Evolutionary conservation across 2,329 filamentous ascomycete species (phyloP).

Genomic region (Bipolaris bicolor): DNA sequence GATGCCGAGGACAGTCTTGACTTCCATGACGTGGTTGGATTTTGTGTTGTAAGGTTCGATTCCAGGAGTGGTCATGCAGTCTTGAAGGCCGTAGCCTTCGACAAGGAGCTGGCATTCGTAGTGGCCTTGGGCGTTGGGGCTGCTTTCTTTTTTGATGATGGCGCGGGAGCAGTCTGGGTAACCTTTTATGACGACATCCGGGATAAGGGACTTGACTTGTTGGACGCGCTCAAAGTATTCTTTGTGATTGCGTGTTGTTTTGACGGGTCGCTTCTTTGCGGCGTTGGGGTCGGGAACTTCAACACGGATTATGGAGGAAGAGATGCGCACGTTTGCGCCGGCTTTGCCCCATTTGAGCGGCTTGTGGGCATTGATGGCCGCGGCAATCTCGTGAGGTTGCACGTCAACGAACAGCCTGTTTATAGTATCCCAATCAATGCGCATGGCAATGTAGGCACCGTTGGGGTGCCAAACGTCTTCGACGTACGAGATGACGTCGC

Average conservation of each 20-base stretch:
- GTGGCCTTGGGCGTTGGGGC: constrained; percentile 68
- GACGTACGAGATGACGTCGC: constrained; percentile 79
- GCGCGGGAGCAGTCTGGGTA: constrained; percentile 85
- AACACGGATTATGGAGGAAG: constrained; percentile 68
- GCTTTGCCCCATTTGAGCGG: constrained; percentile 76
- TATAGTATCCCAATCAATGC: constrained; percentile 80
- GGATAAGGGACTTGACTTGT: constrained; percentile 80
- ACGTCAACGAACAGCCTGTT: constrained; percentile 83
- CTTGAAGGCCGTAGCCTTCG: constrained; percentile 88
- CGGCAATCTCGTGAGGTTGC: constrained; percentile 71
- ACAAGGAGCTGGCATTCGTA: constrained; percentile 69
- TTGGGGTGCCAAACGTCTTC: constrained; percentile 87
- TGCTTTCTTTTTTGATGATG: constrained; percentile 82
- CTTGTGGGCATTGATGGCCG: constrained; percentile 78
- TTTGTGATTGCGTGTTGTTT: constrained; percentile 53
- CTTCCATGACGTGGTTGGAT: constrained; percentile 91
- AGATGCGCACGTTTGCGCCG: constrained; percentile 62
- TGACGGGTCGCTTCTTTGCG: constrained; percentile 37
- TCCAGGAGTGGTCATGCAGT: constrained; percentile 92
- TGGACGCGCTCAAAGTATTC: constrained; percentile 81
- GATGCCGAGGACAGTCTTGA: constrained; percentile 84
- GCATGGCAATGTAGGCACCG: constrained; percentile 77
- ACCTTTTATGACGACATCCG: constrained; percentile 84
- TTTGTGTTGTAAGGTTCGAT: constrained; percentile 77
- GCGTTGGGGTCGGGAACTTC: constrained; percentile 62